Evolutionary conservation across 2,329 filamentous ascomycete genomes (phyloP).

Genomic region (Cryphonectria radicalis): DNA sequence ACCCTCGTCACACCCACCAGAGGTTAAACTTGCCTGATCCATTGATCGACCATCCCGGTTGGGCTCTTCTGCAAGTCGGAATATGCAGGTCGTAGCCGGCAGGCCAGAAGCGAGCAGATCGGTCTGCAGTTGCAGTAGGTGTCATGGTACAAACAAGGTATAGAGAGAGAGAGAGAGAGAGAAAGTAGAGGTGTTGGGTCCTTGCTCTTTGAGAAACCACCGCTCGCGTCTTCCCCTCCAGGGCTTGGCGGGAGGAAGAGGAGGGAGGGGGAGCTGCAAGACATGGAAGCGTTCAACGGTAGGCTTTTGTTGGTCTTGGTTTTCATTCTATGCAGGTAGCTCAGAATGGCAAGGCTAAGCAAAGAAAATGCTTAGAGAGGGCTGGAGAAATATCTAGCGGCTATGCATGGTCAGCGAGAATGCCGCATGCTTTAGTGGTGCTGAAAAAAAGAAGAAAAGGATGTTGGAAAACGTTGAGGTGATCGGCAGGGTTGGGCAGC

Average conservation of each 20-base stretch:
- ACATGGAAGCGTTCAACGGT: not conserved
- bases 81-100: constrained; percentile 12
- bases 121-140: not conserved
- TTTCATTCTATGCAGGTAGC: not conserved
- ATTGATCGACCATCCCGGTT: not conserved
- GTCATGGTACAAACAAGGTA: not conserved
- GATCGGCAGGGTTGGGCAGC: not conserved
- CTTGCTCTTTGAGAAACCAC: not conserved
- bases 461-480: not conserved
- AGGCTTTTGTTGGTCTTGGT: not conserved
- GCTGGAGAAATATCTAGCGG: not conserved
- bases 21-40: not conserved
- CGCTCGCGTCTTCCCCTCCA: not conserved
- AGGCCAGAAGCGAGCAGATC: constrained; percentile 1
- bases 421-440: not conserved
- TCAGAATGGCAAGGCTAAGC: not conserved
- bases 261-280: not conserved
- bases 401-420: not conserved
- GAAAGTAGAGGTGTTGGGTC: not conserved
- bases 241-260: not conserved
- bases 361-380: not conserved
- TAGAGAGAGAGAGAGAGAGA: not conserved
- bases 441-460: no score
- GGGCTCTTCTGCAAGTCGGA: not conserved
- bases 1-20: not conserved